Evolutionary conservation across 768 basidiomycete genomes (phyloP).

Genomic region (Cystofilobasidium ferigula): DNA sequence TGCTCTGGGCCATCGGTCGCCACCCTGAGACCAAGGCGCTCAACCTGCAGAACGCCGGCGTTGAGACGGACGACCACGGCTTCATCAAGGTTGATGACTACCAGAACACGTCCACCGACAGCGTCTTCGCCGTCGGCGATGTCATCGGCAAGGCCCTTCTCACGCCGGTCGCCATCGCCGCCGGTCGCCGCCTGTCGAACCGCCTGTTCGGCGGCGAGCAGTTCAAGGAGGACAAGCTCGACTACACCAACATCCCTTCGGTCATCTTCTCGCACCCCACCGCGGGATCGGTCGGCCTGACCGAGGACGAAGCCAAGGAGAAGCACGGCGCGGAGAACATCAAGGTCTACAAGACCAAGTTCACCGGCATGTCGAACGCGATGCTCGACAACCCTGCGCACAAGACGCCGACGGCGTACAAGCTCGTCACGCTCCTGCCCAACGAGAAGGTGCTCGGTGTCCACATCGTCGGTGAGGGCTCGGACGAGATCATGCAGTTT

Average conservation of each 20-base stretch:
- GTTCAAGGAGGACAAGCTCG: slow-evolving; percentile 72
- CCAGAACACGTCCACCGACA: slow-evolving; percentile 64
- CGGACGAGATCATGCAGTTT: slow-evolving; percentile 80
- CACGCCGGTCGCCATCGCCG: slow-evolving; percentile 96
- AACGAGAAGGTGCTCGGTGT: slow-evolving; percentile 95
- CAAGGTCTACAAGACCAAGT: slow-evolving; percentile 67
- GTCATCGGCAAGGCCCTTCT: slow-evolving; percentile 83
- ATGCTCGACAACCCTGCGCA: slow-evolving; percentile 70
- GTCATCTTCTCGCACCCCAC: slow-evolving; percentile 56
- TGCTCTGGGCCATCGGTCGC: slow-evolving; percentile 93
- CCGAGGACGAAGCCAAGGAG: slow-evolving; percentile 76
- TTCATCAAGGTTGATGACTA: slow-evolving; percentile 81
- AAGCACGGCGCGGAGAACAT: slow-evolving; percentile 71
- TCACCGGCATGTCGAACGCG: slow-evolving; percentile 40
- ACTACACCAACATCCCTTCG: slow-evolving; percentile 71
- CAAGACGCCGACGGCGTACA: slow-evolving; percentile 91
- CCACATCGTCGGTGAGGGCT: slow-evolving; percentile 81
- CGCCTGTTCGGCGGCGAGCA: slow-evolving; percentile 75
- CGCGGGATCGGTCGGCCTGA: slow-evolving; percentile 88
- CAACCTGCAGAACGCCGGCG: slow-evolving; percentile 57
- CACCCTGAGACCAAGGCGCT: slow-evolving; percentile 65
- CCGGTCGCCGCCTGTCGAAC: slow-evolving; percentile 78
- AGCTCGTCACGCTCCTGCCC: slow-evolving; percentile 71
- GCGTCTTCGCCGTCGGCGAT: slow-evolving; percentile 77
- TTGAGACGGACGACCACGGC: slow-evolving; percentile 66